Evolutionary conservation across 1,284 basidiomycete species (phyloP).

Genomic region (Cystobasidiaceae sp.): DNA sequence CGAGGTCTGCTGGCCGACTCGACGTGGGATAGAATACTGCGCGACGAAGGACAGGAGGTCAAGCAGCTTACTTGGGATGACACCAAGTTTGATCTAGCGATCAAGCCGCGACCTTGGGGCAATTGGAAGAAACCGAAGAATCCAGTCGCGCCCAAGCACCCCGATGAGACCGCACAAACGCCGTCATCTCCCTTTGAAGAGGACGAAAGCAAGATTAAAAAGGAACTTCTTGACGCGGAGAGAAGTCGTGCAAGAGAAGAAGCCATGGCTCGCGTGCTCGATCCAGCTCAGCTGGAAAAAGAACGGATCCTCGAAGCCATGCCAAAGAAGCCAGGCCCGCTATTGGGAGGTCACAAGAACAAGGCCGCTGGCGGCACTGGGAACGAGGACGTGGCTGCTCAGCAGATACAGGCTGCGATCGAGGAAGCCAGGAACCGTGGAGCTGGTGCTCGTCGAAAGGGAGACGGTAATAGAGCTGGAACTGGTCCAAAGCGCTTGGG

Average conservation of each 20-base stretch:
- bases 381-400: background rate
- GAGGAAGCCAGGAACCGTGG: conserved; percentile 11
- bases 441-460: background rate
- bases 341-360: background rate
- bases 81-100: conserved; percentile 37
- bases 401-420: conserved; percentile 1
- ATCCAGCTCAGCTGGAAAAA: background rate
- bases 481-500: conserved; percentile 11
- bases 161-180: conserved; percentile 1
- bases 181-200: conserved; percentile 3
- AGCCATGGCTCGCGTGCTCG: background rate
- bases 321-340: conserved; percentile 2
- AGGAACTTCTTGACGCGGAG: background rate
- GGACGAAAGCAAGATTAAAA: background rate
- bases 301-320: background rate
- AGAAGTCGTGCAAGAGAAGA: background rate
- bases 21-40: conserved; percentile 44
- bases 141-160: background rate
- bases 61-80: conserved; percentile 36
- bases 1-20: conserved; percentile 44
- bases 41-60: conserved; percentile 35
- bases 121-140: conserved; percentile 11
- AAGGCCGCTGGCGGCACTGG: background rate
- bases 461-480: background rate
- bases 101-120: conserved; percentile 25